phyloP scores from a whole-genome alignment of 177 flowering plant genomes.

The Vitis hybrid region DNA sequence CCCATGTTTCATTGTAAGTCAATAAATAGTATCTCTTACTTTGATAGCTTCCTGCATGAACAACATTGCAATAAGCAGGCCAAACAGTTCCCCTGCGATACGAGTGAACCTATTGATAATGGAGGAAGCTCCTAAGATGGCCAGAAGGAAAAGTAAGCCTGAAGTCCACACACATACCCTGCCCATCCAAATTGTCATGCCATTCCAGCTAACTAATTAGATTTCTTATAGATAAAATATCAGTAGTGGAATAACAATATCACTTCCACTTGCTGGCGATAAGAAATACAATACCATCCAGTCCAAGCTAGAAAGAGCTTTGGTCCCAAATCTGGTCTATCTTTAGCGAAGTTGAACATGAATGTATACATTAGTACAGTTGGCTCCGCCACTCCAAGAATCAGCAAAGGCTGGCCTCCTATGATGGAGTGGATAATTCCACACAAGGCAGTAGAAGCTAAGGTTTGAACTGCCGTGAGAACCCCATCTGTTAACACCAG shows the following conservation, averaged over 20 bases:
- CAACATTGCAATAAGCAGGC: conserved; percentile 46
- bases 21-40: conserved; percentile 16
- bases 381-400: conserved; percentile 64
- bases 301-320: conserved; percentile 52
- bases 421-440: conserved; percentile 53
- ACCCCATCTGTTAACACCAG: conserved; percentile 29
- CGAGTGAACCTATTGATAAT: conserved; percentile 51
- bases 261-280: not conserved
- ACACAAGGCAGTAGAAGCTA: conserved; percentile 58
- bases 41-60: conserved; percentile 51
- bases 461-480: conserved; percentile 50
- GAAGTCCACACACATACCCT: conserved; percentile 55
- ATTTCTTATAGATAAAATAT: not conserved
- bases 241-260: not conserved
- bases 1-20: not conserved
- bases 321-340: conserved; percentile 38
- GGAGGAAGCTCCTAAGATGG: conserved; percentile 42
- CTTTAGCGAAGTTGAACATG: conserved; percentile 48
- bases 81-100: conserved; percentile 46
- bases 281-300: conserved; percentile 37
- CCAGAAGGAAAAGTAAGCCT: conserved; percentile 34
- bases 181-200: conserved; percentile 4
- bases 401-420: conserved; percentile 57
- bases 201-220: not conserved
- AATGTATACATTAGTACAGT: conserved; percentile 61